phyloP scores from a whole-genome alignment of 2,329 filamentous ascomycete species.

The Anthostomella pinea region DNA sequence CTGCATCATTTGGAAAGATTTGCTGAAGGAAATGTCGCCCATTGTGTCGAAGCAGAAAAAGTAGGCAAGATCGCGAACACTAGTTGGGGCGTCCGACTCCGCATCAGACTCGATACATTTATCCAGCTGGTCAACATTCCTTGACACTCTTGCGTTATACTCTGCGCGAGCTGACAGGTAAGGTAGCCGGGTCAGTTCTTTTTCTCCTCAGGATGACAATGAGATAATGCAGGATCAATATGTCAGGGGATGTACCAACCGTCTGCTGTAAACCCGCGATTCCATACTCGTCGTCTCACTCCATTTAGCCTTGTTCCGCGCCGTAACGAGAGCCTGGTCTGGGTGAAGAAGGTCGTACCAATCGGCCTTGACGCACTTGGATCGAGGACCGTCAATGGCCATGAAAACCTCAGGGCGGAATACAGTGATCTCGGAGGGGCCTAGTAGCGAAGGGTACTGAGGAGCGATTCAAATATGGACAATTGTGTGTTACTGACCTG shows the following conservation, averaged over 20 bases:
- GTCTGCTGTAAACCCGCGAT: neutral
- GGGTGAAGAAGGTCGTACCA: constrained; percentile 23
- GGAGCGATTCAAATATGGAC: neutral
- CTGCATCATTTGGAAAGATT: neutral
- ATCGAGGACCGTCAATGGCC: constrained; percentile 21
- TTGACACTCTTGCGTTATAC: constrained; percentile 7
- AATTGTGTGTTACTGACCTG: neutral
- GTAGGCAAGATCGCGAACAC: no score
- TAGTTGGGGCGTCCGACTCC: neutral
- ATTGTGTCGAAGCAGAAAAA: no score
- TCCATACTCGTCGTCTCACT: neutral
- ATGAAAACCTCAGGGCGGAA: constrained; percentile 24
- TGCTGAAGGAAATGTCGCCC: no score
- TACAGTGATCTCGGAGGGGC: constrained; percentile 21
- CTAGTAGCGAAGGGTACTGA: no score
- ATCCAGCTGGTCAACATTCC: constrained; percentile 17
- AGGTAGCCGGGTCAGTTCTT: neutral
- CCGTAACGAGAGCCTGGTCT: neutral
- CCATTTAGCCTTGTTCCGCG: neutral
- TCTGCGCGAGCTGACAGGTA: constrained; percentile 10
- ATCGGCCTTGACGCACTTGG: constrained; percentile 24
- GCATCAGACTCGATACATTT: constrained; percentile 13
- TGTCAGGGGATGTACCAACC: no score
- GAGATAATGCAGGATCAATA: no score
- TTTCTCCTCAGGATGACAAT: neutral